Base-by-base conservation (phyloP, 345 rosid species). In the Dimocarpus longan region DNA sequence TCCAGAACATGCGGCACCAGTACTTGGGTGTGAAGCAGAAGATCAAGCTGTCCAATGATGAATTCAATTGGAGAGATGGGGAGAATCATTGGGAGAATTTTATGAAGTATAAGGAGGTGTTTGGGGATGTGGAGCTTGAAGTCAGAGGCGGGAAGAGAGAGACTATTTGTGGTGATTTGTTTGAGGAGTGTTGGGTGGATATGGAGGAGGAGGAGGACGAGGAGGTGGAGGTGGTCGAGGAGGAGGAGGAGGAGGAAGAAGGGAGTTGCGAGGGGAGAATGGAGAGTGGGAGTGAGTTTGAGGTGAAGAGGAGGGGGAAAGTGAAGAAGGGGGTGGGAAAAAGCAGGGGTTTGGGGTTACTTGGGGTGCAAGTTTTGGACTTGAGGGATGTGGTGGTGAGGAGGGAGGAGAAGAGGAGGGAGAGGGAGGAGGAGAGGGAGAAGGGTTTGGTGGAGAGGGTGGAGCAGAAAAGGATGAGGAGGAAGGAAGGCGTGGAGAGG, bases 1-100 rank as follows among this genome's bases (percentile, higher is more conserved):
- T 90, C 68, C 96, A 92, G 87, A 92, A 92, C 86, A 92, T 89
- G 97, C 83, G 97, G 86, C 92, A 92, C 73, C 97, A 92, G 85
- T 92, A 92, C 78, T 72, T 90, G 79, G 97, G 97, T 50, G 97
- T 92, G 77, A 92, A 92, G 87, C 94, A 92, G 87, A 92, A 92
- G 94, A 90, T 92, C 81, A 84, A 87, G 68, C 71, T 81, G 76
- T 79, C 94, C 21, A 78, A 80, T 6, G 90, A 86, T 21, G 90
- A 84, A 75, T 90, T 88, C 78, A 83, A 89, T 78, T 90, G 97
- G 94, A 81, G 86, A 66, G 97, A 90, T 75, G 94, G 94, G 56
- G 91, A 88, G 88, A 86, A 89, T 26, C 94, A 92, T 78, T 90
- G 96, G 96, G 94, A 88, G 78, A 92, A 89, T 71, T 92, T 92